phyloP scores from a whole-genome alignment of 1,284 basidiomycete genomes.

The Trichosporon sp. region DNA sequence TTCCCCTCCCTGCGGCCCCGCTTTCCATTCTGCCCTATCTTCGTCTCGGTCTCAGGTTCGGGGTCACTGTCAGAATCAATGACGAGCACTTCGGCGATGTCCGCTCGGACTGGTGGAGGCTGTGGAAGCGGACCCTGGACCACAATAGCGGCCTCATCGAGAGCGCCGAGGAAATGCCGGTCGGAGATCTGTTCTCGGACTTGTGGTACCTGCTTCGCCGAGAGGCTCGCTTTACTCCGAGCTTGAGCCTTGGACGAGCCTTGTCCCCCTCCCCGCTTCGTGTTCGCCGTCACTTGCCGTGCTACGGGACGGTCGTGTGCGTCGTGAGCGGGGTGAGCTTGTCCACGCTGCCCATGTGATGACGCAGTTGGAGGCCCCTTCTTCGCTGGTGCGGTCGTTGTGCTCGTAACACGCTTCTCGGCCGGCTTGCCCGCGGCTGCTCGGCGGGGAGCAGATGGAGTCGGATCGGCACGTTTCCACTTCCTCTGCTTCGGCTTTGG shows the following conservation, averaged over 20 bases:
- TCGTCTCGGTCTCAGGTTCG: too few relatives aligned
- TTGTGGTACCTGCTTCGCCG: not conserved
- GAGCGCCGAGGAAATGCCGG: conserved; percentile 4
- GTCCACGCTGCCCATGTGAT: not conserved
- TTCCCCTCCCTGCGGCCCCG: too few relatives aligned
- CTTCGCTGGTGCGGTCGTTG: not conserved
- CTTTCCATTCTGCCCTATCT: too few relatives aligned
- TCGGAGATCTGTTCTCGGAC: not conserved
- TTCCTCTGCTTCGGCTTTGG: not conserved
- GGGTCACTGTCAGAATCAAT: not conserved
- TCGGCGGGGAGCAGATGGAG: not conserved
- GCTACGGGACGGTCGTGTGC: too few relatives aligned
- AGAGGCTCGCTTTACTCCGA: too few relatives aligned
- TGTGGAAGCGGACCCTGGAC: not conserved
- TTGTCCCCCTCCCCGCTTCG: too few relatives aligned
- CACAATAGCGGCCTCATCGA: not conserved
- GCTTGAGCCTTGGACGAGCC: too few relatives aligned
- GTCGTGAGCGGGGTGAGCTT: not conserved
- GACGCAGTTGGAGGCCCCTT: too few relatives aligned
- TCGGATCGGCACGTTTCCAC: not conserved
- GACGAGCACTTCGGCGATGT: not conserved
- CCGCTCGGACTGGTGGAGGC: conserved; percentile 1
- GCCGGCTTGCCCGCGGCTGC: too few relatives aligned
- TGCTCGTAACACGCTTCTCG: too few relatives aligned
- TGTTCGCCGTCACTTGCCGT: too few relatives aligned